Evolutionary conservation across 257 asterid genomes (phyloP).

Genomic region (Haberlea rhodopensis): DNA sequence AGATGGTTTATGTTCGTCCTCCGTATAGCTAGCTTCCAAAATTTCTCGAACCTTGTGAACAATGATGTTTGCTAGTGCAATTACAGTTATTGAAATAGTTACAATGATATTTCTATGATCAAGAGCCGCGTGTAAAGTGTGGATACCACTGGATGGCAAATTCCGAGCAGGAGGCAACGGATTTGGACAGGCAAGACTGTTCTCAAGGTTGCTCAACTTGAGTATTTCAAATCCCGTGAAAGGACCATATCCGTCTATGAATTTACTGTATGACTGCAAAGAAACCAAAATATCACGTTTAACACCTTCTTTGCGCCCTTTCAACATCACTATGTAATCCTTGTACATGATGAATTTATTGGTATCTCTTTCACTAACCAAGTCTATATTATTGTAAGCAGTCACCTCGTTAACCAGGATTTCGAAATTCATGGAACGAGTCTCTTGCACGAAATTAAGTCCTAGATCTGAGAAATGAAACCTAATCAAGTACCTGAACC

Average conservation of each 20-base stretch:
- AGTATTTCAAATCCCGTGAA: too few relatives aligned
- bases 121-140: background rate
- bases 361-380: slow-evolving; percentile 30
- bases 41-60: slow-evolving; percentile 28
- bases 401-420: slow-evolving; percentile 38
- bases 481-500: too few relatives aligned
- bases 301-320: slow-evolving; percentile 34
- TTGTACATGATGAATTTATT: slow-evolving; percentile 25
- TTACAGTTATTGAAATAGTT: slow-evolving; percentile 27
- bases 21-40: slow-evolving; percentile 28
- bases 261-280: slow-evolving; percentile 23
- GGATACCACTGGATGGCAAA: slow-evolving; percentile 17
- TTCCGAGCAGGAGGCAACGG: slow-evolving; percentile 13
- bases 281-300: slow-evolving; percentile 33
- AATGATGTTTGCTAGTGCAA: slow-evolving; percentile 31
- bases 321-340: too few relatives aligned
- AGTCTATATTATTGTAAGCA: slow-evolving; percentile 31
- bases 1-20: slow-evolving; percentile 29
- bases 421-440: slow-evolving; percentile 31
- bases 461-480: slow-evolving; percentile 49
- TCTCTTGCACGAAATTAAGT: slow-evolving; percentile 23
- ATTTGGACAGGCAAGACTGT: slow-evolving; percentile 36
- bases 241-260: slow-evolving; percentile 20
- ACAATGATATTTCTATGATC: slow-evolving; percentile 27
- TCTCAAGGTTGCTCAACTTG: too few relatives aligned